These are phyloP conservation scores for Colletotrichum sansevieriae DNA, from an alignment of 2,329 filamentous ascomycete species.

Conservation along the genomic window DNA sequence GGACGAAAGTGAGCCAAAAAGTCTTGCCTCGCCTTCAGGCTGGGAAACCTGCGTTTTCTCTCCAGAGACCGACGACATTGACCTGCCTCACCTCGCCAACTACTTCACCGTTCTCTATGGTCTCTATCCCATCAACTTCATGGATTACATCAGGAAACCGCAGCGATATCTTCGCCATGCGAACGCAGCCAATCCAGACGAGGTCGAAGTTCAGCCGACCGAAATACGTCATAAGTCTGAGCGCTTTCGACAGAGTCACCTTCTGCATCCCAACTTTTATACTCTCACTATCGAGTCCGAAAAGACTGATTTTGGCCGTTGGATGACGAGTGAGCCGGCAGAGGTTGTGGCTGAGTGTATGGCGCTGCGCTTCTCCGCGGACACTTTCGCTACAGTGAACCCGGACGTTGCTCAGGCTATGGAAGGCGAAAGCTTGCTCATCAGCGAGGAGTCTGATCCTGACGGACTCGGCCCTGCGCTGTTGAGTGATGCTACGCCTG, in stretches of 20 bases:
- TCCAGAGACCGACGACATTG: conserved; percentile 71
- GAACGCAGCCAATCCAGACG: conserved; percentile 76
- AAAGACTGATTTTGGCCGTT: conserved; percentile 80
- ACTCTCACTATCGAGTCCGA: conserved; percentile 84
- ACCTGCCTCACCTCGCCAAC: conserved; percentile 76
- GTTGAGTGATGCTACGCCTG: conserved; percentile 53
- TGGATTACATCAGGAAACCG: conserved; percentile 87
- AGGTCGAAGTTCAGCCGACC: conserved; percentile 82
- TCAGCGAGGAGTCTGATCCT: conserved; percentile 49
- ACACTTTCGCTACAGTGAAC: conserved; percentile 42
- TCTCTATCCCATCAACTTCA: conserved; percentile 86
- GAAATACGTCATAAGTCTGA: conserved; percentile 84
- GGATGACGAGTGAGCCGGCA: conserved; percentile 83
- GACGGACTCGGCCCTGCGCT: conserved; percentile 55
- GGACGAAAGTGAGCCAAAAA: conserved; percentile 54
- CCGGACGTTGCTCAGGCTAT: conserved; percentile 41
- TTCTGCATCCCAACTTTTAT: conserved; percentile 88
- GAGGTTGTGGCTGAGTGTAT: conserved; percentile 86
- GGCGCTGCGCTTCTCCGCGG: conserved; percentile 65
- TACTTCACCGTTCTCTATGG: conserved; percentile 89
- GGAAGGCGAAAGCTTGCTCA: conserved; percentile 39
- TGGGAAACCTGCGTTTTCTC: conserved; percentile 77
- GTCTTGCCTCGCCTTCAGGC: conserved; percentile 49
- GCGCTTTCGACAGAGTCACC: conserved; percentile 77
- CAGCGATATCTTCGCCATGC: conserved; percentile 82